Conservation (phyloP, 2,329 filamentous ascomycete genomes). For the Blumeria graminis region DNA sequence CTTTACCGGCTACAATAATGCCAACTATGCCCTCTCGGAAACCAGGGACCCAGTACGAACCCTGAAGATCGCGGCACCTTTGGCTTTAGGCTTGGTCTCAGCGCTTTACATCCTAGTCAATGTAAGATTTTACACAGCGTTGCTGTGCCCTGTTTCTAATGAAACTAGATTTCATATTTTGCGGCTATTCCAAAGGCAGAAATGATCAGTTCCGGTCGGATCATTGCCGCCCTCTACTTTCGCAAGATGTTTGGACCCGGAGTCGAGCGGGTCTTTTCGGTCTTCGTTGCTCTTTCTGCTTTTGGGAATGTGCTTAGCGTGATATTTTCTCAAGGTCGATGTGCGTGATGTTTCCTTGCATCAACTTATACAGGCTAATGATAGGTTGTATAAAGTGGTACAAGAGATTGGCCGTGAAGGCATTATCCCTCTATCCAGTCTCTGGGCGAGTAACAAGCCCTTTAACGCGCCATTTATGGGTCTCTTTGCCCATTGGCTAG, state of each 20-base stretch:
- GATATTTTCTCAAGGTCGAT: slow-evolving; percentile 42
- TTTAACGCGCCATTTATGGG: slow-evolving; percentile 37
- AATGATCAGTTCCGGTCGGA: slow-evolving; percentile 25
- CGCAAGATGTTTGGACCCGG: slow-evolving; percentile 27
- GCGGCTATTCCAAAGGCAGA: slow-evolving; percentile 29
- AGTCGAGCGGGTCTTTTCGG: slow-evolving; percentile 34
- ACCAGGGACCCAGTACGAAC: slow-evolving; percentile 40
- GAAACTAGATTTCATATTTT: slow-evolving; percentile 31
- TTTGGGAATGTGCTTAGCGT: slow-evolving; percentile 43
- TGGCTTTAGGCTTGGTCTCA: slow-evolving; percentile 32
- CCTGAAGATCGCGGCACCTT: slow-evolving; percentile 37
- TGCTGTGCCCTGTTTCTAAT: not conserved
- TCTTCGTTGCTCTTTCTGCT: slow-evolving; percentile 42
- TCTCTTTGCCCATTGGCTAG: slow-evolving; percentile 37
- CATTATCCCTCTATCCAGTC: slow-evolving; percentile 34
- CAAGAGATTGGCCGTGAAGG: slow-evolving; percentile 43
- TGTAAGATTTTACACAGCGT: slow-evolving; percentile 5
- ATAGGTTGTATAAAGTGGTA: slow-evolving; percentile 19
- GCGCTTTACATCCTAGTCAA: slow-evolving; percentile 43
- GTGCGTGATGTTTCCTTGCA: slow-evolving; percentile 4
- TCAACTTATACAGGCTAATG: not conserved
- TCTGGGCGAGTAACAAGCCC: slow-evolving; percentile 40
- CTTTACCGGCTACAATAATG: slow-evolving; percentile 44
- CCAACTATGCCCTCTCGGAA: slow-evolving; percentile 41
- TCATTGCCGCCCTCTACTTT: slow-evolving; percentile 30